Evolutionary conservation across 2,329 filamentous ascomycete species (phyloP).

Genomic region (Emmonsiellopsis sp.): DNA sequence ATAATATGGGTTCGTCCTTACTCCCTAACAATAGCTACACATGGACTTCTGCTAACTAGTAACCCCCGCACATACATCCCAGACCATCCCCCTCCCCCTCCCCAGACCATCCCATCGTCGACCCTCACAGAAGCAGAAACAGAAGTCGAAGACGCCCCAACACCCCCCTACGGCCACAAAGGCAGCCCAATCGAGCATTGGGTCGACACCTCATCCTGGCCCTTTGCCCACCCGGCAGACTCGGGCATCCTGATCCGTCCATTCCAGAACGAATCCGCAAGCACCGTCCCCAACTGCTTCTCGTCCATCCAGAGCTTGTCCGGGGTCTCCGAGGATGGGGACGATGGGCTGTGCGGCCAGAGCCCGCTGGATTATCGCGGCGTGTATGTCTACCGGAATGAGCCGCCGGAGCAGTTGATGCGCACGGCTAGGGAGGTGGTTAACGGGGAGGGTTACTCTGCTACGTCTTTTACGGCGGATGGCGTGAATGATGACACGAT

Average conservation of each 20-base stretch:
- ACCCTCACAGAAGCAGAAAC: background rate
- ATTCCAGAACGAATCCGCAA: conserved; percentile 1
- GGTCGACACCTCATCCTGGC: conserved; percentile 3
- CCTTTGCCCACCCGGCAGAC: background rate
- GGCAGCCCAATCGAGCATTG: conserved; percentile 2
- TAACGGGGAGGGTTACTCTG: background rate
- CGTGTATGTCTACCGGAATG: background rate
- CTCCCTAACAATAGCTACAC: too few relatives aligned
- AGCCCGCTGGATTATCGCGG: conserved; percentile 1
- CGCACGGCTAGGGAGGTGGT: background rate
- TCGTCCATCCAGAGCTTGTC: conserved; percentile 2
- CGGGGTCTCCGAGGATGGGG: background rate
- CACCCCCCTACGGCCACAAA: background rate
- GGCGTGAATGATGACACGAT: background rate
- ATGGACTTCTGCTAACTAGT: too few relatives aligned
- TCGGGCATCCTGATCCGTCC: background rate
- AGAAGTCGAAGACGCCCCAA: background rate
- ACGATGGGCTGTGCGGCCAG: background rate
- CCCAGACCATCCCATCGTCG: background rate
- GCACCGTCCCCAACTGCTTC: background rate
- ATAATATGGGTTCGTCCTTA: too few relatives aligned
- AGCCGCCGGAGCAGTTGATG: background rate
- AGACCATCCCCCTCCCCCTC: too few relatives aligned
- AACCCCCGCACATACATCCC: too few relatives aligned
- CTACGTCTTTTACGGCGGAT: background rate